These are phyloP conservation scores for Globisporangium spiculum DNA, from an alignment of 352 stramenopile species.

Conservation along the genomic window DNA sequence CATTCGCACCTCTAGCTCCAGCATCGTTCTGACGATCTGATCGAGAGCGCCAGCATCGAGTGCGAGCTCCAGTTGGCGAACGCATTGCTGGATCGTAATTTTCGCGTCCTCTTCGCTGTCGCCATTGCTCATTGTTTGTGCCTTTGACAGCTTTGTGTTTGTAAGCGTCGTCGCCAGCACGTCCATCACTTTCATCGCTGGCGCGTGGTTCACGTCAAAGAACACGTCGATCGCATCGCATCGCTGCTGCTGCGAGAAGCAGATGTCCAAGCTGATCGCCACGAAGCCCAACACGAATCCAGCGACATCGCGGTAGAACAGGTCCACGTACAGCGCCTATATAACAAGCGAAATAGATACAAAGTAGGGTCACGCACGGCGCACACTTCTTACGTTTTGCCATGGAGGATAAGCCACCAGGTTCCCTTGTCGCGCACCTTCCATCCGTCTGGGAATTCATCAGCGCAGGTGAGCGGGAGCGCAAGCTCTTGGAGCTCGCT, in stretches of 20 bases:
- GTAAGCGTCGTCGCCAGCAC: slow-evolving; percentile 37
- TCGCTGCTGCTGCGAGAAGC: slow-evolving; percentile 45
- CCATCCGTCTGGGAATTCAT: slow-evolving; percentile 33
- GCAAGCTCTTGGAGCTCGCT: slow-evolving; percentile 31
- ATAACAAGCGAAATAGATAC: neutral
- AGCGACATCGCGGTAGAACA: slow-evolving; percentile 56
- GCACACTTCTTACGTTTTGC: neutral
- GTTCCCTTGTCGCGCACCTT: slow-evolving; percentile 32
- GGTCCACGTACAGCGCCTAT: slow-evolving; percentile 49
- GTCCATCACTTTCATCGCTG: slow-evolving; percentile 30
- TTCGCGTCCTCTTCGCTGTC: slow-evolving; percentile 26
- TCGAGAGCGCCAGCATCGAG: slow-evolving; percentile 28
- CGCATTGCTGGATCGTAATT: slow-evolving; percentile 40
- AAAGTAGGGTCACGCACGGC: neutral
- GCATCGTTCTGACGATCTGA: slow-evolving; percentile 32
- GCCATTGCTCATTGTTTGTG: neutral
- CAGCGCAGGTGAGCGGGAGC: slow-evolving; percentile 28
- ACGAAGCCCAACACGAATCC: slow-evolving; percentile 58
- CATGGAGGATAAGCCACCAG: neutral
- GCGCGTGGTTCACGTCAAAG: slow-evolving; percentile 39
- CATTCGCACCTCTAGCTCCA: slow-evolving; percentile 29
- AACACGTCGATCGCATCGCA: slow-evolving; percentile 51
- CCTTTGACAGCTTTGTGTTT: slow-evolving; percentile 9
- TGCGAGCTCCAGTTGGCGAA: slow-evolving; percentile 39
- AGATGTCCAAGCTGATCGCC: slow-evolving; percentile 41